Evolutionary conservation across 179 eudicot genomes (phyloP), one percentile per base, ranked within the genome.

Genomic region (Corrigiola litoralis): DNA sequence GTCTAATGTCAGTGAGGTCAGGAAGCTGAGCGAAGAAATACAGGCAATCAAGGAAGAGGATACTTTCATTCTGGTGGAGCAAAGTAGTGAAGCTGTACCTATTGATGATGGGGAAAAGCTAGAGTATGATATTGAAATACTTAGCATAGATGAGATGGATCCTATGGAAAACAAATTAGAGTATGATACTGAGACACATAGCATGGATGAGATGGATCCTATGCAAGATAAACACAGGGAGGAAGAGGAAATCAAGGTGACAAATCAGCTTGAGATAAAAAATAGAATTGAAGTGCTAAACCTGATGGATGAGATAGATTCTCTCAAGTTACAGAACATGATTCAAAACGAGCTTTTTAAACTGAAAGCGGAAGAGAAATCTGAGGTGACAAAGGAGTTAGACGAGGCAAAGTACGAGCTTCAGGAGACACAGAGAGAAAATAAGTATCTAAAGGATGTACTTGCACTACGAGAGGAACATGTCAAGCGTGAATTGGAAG

Each of bases 231-330:
- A 59, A 57, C 70, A 67, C 58, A 85, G 78, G 13, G 53, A 40
- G 29, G 50, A 13, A 36, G 69, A 70, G 40, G 28, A 21, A 34
- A 48, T 21, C 2, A 53, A 65, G 61, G 31, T 33, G 27, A 58
- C 37, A 12, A 56, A 27, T 29, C 33, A 55, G 57, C 14, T 71
- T 25, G 51, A 71, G 33, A 58, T 29, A 33, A 65, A 55, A 44
- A 27, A 29, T 14, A 55, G 10, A 8, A 1, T 17, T 6, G 78
- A 80, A 44, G 45, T 78, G 31, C 57, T 46, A 66, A 81, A 65
- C 70, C 67, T 84, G 58, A 73, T 45, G 75, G 73, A 79, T 64
- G 90, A 81, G 49, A 63, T 82, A 0, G 79, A 76, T 68, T 70
- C 27, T 31, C 79, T 87, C 20, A 53, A 67, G 56, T 69, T 69